These are phyloP conservation scores for Boletus subparvulus DNA, from an alignment of 768 basidiomycete species.

Conservation along the genomic window DNA sequence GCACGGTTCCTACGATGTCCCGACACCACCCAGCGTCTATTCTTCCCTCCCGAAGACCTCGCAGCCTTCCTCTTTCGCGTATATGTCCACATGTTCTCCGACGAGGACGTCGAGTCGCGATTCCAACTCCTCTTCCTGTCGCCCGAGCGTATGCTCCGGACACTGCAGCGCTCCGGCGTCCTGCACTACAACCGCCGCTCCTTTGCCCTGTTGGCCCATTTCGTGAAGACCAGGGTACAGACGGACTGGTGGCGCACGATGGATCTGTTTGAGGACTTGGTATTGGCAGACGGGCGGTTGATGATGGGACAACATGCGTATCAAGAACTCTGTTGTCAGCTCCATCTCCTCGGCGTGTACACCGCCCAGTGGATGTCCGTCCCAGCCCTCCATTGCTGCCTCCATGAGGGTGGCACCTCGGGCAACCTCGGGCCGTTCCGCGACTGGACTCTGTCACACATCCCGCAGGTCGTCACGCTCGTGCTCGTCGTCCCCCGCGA, in stretches of 20 bases:
- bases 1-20: too few relatives aligned
- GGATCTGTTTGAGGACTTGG: slow-evolving; percentile 28
- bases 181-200: slow-evolving; percentile 49
- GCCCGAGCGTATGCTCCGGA: not conserved
- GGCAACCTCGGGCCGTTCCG: slow-evolving; percentile 19
- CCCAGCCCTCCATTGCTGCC: not conserved
- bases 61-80: slow-evolving; percentile 20
- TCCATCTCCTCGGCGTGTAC: slow-evolving; percentile 42
- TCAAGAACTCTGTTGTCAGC: slow-evolving; percentile 46
- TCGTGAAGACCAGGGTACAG: slow-evolving; percentile 37
- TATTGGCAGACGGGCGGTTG: slow-evolving; percentile 8
- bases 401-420: not conserved
- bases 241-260: slow-evolving; percentile 46
- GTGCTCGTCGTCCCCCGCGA: slow-evolving; percentile 34
- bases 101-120: slow-evolving; percentile 17
- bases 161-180: slow-evolving; percentile 10
- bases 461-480: slow-evolving; percentile 34
- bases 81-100: slow-evolving; percentile 28
- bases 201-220: slow-evolving; percentile 45
- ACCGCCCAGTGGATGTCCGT: slow-evolving; percentile 15
- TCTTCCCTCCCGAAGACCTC: slow-evolving; percentile 20
- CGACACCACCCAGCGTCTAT: not conserved
- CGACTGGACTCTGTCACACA: slow-evolving; percentile 19
- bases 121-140: slow-evolving; percentile 1
- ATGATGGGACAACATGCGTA: slow-evolving; percentile 30